Percentiles rank a stretch among this genome's conserved stretches.
These are phyloP conservation scores for Amylocarpus encephaloides DNA, from an alignment of 2,329 filamentous ascomycete genomes.

Conservation along the genomic window DNA sequence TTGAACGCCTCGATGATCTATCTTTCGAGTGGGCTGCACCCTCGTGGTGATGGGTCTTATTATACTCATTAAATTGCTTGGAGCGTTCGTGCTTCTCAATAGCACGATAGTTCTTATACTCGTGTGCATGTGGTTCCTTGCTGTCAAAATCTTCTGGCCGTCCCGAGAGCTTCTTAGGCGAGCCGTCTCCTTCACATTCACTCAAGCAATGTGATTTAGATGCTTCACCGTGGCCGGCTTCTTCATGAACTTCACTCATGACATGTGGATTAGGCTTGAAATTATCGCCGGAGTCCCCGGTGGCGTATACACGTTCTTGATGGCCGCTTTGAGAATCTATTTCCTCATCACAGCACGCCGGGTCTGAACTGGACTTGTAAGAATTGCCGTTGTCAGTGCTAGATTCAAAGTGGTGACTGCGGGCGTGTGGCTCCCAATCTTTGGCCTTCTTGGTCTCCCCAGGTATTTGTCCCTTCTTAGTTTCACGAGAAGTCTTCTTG, in stretches of 20 bases:
- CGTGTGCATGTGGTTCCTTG: no score
- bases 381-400: no score
- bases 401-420: no score
- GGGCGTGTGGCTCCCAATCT: no score
- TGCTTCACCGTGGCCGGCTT: background rate
- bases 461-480: no score
- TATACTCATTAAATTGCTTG: slow-evolving; percentile 5
- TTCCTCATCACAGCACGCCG: no score
- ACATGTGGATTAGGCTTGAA: background rate
- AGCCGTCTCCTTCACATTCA: background rate
- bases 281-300: no score
- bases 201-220: background rate
- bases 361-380: no score
- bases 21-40: background rate
- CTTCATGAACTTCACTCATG: background rate
- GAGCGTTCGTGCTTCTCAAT: background rate
- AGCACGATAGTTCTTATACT: background rate
- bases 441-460: no score
- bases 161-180: background rate
- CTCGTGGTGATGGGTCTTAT: background rate
- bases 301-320: no score
- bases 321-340: no score
- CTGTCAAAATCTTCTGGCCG: no score
- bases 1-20: background rate
- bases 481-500: background rate